Evolutionary conservation across 306 rosid genomes (phyloP).

Genomic region (Vigna hirtella): DNA sequence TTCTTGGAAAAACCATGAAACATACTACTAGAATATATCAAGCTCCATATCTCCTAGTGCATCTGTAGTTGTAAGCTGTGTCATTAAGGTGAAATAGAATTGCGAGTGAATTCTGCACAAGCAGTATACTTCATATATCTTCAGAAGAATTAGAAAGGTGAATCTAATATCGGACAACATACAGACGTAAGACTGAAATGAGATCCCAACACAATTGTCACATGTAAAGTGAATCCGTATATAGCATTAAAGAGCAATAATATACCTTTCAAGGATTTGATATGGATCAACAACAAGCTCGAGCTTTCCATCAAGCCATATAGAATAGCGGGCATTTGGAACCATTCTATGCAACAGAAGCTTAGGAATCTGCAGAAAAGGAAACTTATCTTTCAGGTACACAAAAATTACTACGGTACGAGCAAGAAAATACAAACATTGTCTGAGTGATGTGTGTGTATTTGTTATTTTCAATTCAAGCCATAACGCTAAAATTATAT

Average conservation of each 20-base stretch:
- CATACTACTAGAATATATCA: slow-evolving; percentile 10
- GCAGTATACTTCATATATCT: neutral
- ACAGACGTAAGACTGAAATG: neutral
- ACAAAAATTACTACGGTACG: slow-evolving; percentile 14
- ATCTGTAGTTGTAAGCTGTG: slow-evolving; percentile 1
- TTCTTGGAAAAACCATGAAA: slow-evolving; percentile 6
- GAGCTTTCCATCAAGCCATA: slow-evolving; percentile 96
- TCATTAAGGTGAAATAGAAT: neutral
- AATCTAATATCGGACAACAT: slow-evolving; percentile 2
- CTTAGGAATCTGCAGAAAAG: slow-evolving; percentile 82
- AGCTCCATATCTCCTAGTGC: neutral
- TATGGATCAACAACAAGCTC: slow-evolving; percentile 93
- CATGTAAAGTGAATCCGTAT: slow-evolving; percentile 22
- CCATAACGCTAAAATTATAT: slow-evolving; percentile 31
- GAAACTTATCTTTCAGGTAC: slow-evolving; percentile 39
- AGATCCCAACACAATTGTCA: neutral
- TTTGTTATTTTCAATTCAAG: slow-evolving; percentile 19
- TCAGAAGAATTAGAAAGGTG: slow-evolving; percentile 32
- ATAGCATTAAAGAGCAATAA: slow-evolving; percentile 16
- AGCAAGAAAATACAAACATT: slow-evolving; percentile 32
- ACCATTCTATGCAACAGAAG: slow-evolving; percentile 87
- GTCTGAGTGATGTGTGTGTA: neutral
- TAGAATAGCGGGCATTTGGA: slow-evolving; percentile 93
- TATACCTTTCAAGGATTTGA: slow-evolving; percentile 88
- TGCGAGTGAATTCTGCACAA: slow-evolving; percentile 14